Percentiles rank a stretch among this genome's conserved stretches.
These are phyloP conservation scores for Pestalotiopsis sp. DNA, from an alignment of 2,329 filamentous ascomycete genomes.

Conservation along the genomic window DNA sequence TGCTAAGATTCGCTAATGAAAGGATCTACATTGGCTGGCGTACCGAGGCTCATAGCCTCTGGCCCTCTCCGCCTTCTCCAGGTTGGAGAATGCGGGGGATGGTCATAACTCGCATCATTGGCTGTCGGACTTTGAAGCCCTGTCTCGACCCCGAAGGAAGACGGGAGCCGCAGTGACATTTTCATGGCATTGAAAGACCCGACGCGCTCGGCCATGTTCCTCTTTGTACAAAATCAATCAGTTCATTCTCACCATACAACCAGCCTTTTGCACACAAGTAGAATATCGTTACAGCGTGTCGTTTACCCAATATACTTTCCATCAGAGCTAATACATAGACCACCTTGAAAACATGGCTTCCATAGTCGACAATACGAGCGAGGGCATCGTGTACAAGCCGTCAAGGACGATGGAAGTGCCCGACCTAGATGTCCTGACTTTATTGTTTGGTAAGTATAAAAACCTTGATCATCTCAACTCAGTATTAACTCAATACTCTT, in stretches of 20 bases:
- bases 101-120: slow-evolving; percentile 1
- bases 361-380: slow-evolving; percentile 27
- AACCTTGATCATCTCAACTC: too few relatives aligned
- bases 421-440: slow-evolving; percentile 43
- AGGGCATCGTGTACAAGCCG: slow-evolving; percentile 41
- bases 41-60: slow-evolving; percentile 3
- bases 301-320: not conserved
- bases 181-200: not conserved
- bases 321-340: not conserved
- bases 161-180: not conserved
- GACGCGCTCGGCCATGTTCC: not conserved
- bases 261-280: not conserved
- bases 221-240: not conserved
- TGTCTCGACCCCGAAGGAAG: not conserved
- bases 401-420: slow-evolving; percentile 36
- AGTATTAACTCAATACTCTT: not conserved
- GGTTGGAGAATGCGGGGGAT: slow-evolving; percentile 10
- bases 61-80: not conserved
- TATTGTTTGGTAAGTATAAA: slow-evolving; percentile 41
- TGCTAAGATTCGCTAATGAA: not conserved
- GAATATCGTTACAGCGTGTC: not conserved
- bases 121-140: not conserved
- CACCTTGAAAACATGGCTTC: slow-evolving; percentile 26
- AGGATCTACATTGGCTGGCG: not conserved
- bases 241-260: not conserved